Evolutionary conservation across 1,284 basidiomycete species (phyloP), one percentile per base, ranked within the genome.

Genomic region (Cryptococcus sp.): DNA sequence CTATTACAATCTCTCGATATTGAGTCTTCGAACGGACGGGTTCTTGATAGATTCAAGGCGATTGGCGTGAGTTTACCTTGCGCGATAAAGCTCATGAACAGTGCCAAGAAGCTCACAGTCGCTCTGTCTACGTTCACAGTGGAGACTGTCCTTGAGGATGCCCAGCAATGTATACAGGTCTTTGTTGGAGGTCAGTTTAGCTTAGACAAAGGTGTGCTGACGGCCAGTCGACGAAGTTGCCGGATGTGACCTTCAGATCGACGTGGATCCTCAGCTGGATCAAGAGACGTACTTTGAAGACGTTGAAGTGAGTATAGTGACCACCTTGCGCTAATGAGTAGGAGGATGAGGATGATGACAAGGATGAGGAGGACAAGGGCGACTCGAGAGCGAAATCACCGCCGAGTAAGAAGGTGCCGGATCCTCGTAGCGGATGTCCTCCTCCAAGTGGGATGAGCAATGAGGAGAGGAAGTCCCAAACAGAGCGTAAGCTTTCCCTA

Each of bases 181-280:
- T 54, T 60, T 34, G 50, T 57, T 23, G 67, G 64, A 42, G 53
- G 63, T 66, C 19, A 46, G 59, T 46, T 19, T 19, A 13, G 18
- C 18, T 3, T 14, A 16, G 11, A 19, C 19, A 21, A 19, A 24
- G 9, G n/a, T 22, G 39, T 37, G 44, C 21, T 37, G 37, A n/a
- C 39, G 21, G 3, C 22, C 46, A 71, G 69, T 70, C 16, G 69
- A 73, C 24, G 68, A 71, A 48, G 50, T 64, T 3, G 59, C 69
- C 1, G 70, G 70, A 7, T 62, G 68, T 32, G 28, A 50, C 2
- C 49, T 36, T 1, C 56, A 53, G 2, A 57, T 57, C 9, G 61
- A 68, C 42, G 66, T 57, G 47, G 43, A 56, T 13, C 64, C 66
- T 0, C 36, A 48, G 10, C 42, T 67, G 4, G 50, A 48, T 7